phyloP scores from a whole-genome alignment of 31 red algal genomes.

The Asparagopsis taxiformis region DNA sequence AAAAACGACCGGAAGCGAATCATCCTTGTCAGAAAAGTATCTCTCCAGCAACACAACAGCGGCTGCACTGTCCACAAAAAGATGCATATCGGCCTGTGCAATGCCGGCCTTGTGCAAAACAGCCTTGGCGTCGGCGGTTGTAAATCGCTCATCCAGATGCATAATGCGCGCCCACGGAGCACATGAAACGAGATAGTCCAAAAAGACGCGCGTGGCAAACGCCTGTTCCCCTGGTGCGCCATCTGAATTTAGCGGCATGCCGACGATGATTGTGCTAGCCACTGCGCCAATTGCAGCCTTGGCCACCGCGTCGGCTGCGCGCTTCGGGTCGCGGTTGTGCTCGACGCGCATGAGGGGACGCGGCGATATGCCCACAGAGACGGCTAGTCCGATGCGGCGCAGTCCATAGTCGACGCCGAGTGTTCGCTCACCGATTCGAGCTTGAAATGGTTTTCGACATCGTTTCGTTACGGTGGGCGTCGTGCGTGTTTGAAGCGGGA shows the following conservation, averaged over 20 bases:
- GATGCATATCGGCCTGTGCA: background rate
- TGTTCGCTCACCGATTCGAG: slow-evolving; percentile 32
- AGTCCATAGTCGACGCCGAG: slow-evolving; percentile 67
- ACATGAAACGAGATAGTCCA: slow-evolving; percentile 13
- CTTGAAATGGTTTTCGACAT: background rate
- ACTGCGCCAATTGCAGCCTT: slow-evolving; percentile 18
- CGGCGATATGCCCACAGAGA: slow-evolving; percentile 39
- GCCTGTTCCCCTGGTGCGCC: slow-evolving; percentile 27
- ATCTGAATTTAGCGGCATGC: slow-evolving; percentile 22
- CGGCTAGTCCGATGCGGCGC: slow-evolving; percentile 48
- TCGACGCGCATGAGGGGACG: slow-evolving; percentile 36
- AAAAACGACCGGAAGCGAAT: background rate
- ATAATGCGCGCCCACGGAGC: slow-evolving; percentile 50
- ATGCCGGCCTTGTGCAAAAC: slow-evolving; percentile 11
- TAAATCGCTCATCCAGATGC: slow-evolving; percentile 41
- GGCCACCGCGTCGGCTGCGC: slow-evolving; percentile 23
- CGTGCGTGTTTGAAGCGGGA: too few relatives aligned
- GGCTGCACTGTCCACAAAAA: slow-evolving; percentile 24
- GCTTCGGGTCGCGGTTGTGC: slow-evolving; percentile 11
- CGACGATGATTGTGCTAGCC: slow-evolving; percentile 34
- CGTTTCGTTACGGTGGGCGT: background rate
- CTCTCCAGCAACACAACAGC: slow-evolving; percentile 36
- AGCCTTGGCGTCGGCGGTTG: slow-evolving; percentile 33
- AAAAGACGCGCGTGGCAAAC: slow-evolving; percentile 30
- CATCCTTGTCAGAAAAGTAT: slow-evolving; percentile 18